A percentile compares a stretch with the other conserved stretches of the same genome.
Conservation (phyloP, 2,329 filamentous ascomycete genomes). For the Aspergillus ustus region DNA sequence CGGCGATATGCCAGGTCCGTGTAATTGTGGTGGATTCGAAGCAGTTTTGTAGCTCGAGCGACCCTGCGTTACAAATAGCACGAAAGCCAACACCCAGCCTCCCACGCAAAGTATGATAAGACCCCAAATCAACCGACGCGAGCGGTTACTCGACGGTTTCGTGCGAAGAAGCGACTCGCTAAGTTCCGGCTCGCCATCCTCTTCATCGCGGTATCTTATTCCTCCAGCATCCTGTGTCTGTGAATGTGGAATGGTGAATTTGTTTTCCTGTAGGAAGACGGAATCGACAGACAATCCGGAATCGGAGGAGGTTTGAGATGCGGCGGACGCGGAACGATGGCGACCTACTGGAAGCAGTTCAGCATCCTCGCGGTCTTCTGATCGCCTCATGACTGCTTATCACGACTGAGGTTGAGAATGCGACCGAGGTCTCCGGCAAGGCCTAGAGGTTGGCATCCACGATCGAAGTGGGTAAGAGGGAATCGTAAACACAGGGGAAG, state of each 20-base stretch:
- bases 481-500: not conserved
- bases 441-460: not conserved
- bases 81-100: conserved; percentile 52
- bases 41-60: conserved; percentile 37
- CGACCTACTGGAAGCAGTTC: conserved; percentile 36
- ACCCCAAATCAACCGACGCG: conserved; percentile 45
- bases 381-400: conserved; percentile 32
- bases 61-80: conserved; percentile 47
- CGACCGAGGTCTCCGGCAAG: not conserved
- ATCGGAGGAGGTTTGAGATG: conserved; percentile 38
- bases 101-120: conserved; percentile 47
- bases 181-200: conserved; percentile 35
- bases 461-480: not conserved
- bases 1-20: conserved; percentile 35
- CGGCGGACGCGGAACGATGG: conserved; percentile 29
- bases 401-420: not conserved
- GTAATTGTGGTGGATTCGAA: conserved; percentile 29
- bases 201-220: conserved; percentile 41
- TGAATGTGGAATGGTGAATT: conserved; percentile 21
- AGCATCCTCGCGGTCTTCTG: conserved; percentile 28
- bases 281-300: conserved; percentile 41
- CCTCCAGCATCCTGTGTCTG: conserved; percentile 15
- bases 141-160: conserved; percentile 32
- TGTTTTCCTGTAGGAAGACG: conserved; percentile 34
- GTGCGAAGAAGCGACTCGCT: conserved; percentile 32